A percentile compares a stretch with the other conserved stretches of the same genome.
Conservation (phyloP, 805 yeast genomes). For the Yamadazyma kitorensis region DNA sequence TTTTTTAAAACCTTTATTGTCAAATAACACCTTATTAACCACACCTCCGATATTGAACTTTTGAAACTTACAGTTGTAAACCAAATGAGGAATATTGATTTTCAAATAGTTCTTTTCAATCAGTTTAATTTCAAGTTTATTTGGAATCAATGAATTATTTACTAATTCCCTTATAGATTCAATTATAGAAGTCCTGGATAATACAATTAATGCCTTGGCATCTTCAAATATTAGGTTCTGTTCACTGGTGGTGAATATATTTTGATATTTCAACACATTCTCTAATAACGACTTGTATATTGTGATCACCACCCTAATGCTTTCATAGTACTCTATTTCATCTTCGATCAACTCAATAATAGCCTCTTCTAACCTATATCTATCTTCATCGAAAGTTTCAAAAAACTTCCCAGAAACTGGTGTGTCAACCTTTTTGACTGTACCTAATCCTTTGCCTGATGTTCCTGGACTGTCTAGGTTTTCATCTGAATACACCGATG, state of each 20-base stretch:
- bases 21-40: slow-evolving; percentile 7
- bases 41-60: slow-evolving; percentile 6
- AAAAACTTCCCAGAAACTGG: slow-evolving; percentile 28
- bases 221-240: slow-evolving; percentile 43
- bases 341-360: slow-evolving; percentile 4
- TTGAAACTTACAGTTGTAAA: slow-evolving; percentile 7
- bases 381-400: slow-evolving; percentile 15
- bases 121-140: too few relatives aligned
- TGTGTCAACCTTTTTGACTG: slow-evolving; percentile 26
- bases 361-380: neutral
- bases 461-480: too few relatives aligned
- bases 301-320: slow-evolving; percentile 24
- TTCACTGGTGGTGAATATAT: slow-evolving; percentile 29
- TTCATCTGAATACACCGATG: slow-evolving; percentile 3
- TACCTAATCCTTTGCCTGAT: too few relatives aligned
- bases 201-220: slow-evolving; percentile 34
- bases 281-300: slow-evolving; percentile 31
- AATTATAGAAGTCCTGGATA: slow-evolving; percentile 13
- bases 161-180: neutral
- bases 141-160: too few relatives aligned
- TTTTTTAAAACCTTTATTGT: slow-evolving; percentile 1
- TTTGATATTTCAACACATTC: slow-evolving; percentile 22
- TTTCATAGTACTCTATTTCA: slow-evolving; percentile 20
- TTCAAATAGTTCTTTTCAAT: too few relatives aligned
- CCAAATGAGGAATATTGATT: slow-evolving; percentile 6